A percentile compares a stretch with the other conserved stretches of the same genome.
These are phyloP conservation scores for Cladophialophora carrionii DNA, from an alignment of 2,329 filamentous ascomycete genomes.

Conservation along the genomic window DNA sequence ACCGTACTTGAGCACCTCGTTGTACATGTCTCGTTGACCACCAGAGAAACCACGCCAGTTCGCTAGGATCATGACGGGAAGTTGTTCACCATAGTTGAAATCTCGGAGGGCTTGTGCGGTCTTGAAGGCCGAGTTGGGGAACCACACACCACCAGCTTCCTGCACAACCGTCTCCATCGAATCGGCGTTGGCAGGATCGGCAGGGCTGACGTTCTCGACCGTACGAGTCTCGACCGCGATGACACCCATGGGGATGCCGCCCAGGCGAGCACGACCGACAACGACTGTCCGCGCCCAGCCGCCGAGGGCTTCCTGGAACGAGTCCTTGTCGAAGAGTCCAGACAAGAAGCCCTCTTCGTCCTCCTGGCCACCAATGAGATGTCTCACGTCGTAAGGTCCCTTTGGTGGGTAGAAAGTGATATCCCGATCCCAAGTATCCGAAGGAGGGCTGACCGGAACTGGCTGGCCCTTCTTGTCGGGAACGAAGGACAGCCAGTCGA, in stretches of 20 bases:
- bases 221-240: constrained; percentile 95
- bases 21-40: constrained; percentile 99
- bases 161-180: constrained; percentile 94
- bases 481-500: constrained; percentile 96
- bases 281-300: constrained; percentile 98
- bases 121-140: constrained; percentile 99
- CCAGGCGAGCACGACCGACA: constrained; percentile 91
- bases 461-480: constrained; percentile 93
- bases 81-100: constrained; percentile 98
- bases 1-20: constrained; percentile 98
- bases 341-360: constrained; percentile 83
- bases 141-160: constrained; percentile 98
- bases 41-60: constrained; percentile 99
- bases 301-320: constrained; percentile 93
- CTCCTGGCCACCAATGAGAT: constrained; percentile 86
- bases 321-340: constrained; percentile 94
- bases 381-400: constrained; percentile 88
- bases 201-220: constrained; percentile 94
- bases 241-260: constrained; percentile 97
- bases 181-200: constrained; percentile 96
- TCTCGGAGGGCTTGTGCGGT: constrained; percentile 97
- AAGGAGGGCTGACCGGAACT: constrained; percentile 84
- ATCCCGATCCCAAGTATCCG: constrained; percentile 91
- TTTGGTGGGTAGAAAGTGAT: constrained; percentile 79
- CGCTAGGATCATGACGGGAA: constrained; percentile 97